A percentile compares a stretch with the other conserved stretches of the same genome.
phyloP scores from a whole-genome alignment of 169 alveolate genomes.

The Plasmodium reichenowi region DNA sequence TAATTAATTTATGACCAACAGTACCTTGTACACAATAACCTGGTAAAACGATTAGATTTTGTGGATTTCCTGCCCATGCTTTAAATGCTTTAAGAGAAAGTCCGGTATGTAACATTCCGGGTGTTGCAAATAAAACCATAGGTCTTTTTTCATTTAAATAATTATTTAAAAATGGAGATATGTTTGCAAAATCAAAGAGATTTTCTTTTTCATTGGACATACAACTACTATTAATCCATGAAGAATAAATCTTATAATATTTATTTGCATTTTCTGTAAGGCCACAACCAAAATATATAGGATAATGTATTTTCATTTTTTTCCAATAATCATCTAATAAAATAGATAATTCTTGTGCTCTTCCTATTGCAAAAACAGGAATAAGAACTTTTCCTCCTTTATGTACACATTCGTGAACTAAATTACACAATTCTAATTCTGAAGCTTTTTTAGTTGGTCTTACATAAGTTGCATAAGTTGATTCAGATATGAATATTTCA shows the following conservation, averaged over 20 bases:
- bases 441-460: constrained; percentile 96
- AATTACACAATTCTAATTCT: constrained; percentile 95
- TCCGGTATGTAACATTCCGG: constrained; percentile 99
- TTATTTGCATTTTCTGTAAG: constrained; percentile 97
- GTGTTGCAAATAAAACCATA: constrained; percentile 98
- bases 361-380: constrained; percentile 99
- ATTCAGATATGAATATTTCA: constrained; percentile 95
- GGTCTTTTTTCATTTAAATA: constrained; percentile 94
- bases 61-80: constrained; percentile 96
- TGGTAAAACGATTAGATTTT: constrained; percentile 96
- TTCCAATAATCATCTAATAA: constrained; percentile 97
- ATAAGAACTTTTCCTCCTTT: constrained; percentile 96
- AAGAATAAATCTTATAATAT: constrained; percentile 94
- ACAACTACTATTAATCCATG: constrained; percentile 95
- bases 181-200: constrained; percentile 94
- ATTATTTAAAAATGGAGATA: constrained; percentile 93
- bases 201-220: constrained; percentile 88
- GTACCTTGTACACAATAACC: constrained; percentile 99
- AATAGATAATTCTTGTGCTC: constrained; percentile 98
- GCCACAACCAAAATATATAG: constrained; percentile 98
- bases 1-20: constrained; percentile 95
- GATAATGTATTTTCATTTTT: constrained; percentile 92
- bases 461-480: constrained; percentile 97
- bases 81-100: constrained; percentile 95
- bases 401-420: constrained; percentile 89